Evolutionary conservation across 2,329 filamentous ascomycete species (phyloP).

Genomic region (Beauveria rudraprayagi): DNA sequence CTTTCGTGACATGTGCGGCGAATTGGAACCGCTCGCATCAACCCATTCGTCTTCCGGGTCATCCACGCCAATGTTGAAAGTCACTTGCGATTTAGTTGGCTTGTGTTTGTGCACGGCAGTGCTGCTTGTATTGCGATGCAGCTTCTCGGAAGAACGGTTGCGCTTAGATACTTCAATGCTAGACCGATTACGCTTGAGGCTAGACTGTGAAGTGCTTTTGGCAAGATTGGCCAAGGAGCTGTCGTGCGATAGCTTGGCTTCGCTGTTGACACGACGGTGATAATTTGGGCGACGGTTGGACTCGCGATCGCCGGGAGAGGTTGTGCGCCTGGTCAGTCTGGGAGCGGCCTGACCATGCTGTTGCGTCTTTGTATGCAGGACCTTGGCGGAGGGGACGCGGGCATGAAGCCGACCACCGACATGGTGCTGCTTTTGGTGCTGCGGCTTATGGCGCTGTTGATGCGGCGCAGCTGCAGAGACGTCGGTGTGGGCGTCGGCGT

Average conservation of each 20-base stretch:
- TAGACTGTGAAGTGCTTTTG: constrained; percentile 47
- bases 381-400: constrained; percentile 39
- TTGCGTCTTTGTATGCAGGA: constrained; percentile 29
- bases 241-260: constrained; percentile 41
- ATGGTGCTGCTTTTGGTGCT: constrained; percentile 30
- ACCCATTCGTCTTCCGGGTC: constrained; percentile 54
- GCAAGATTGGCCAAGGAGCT: constrained; percentile 37
- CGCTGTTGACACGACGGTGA: constrained; percentile 44
- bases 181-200: constrained; percentile 53
- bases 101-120: constrained; percentile 36
- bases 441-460: constrained; percentile 22
- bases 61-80: constrained; percentile 54
- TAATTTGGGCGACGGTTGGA: constrained; percentile 15
- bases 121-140: constrained; percentile 46
- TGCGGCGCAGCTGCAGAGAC: constrained; percentile 10
- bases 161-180: constrained; percentile 47
- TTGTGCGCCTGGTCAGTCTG: constrained; percentile 11
- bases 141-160: constrained; percentile 40
- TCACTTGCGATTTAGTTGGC: constrained; percentile 43
- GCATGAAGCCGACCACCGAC: constrained; percentile 32
- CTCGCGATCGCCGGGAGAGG: constrained; percentile 12
- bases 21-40: constrained; percentile 56
- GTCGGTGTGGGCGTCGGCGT: constrained; percentile 28
- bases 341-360: constrained; percentile 13
- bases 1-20: constrained; percentile 42